Evolutionary conservation across 495 filamentous ascomycete species (phyloP), one percentile per base, ranked within the genome.

Genomic region (Penicillium silybi): DNA sequence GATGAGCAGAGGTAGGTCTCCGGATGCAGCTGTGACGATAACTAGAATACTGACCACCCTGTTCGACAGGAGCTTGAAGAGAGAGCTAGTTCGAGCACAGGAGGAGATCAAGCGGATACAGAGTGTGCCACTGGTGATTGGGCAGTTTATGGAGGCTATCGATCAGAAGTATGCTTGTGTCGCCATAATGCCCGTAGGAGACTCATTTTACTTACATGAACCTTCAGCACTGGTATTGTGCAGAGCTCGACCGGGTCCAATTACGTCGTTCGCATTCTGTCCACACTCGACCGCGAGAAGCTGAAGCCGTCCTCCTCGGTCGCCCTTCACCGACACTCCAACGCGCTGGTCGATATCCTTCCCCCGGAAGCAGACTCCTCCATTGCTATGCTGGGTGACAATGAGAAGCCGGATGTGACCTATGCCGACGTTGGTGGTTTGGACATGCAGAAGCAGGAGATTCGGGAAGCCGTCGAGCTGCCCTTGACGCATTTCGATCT

Each of bases 391-490:
- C 82, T 98, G 11, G 90, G 90, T 51, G 84, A 86, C 47, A 87
- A 93, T 57, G 93, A 98, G 79, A 97, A 97, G 80, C 93, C 93
- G 25, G 93, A 98, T 71, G 92, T 98, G 34, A 96, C 91, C 34
- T 98, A 98, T 63, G 92, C 90, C 49, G 93, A 98, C 70, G 95
- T 98, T 48, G 93, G 93, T 74, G 93, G 93, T 7, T 75, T 97
- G 53, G 93, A 98, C 67, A 98, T 98, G 93, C 93, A 98, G 74
- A 98, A 98, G 77, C 93, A 98, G 73, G 93, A 98, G 70, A 98
- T 98, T 46, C 80, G 95, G 47, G 93, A 98, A 71, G 93, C 93
- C 16, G 93, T 98, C 50, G 93, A 98, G 75, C 76, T 98, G 52
- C 93, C 93, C 9, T 75, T 98, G 54, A 96, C 92, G 22, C 95